Base-by-base conservation (phyloP, 2,329 filamentous ascomycete genomes). In the Biscogniauxia mediterranea region DNA sequence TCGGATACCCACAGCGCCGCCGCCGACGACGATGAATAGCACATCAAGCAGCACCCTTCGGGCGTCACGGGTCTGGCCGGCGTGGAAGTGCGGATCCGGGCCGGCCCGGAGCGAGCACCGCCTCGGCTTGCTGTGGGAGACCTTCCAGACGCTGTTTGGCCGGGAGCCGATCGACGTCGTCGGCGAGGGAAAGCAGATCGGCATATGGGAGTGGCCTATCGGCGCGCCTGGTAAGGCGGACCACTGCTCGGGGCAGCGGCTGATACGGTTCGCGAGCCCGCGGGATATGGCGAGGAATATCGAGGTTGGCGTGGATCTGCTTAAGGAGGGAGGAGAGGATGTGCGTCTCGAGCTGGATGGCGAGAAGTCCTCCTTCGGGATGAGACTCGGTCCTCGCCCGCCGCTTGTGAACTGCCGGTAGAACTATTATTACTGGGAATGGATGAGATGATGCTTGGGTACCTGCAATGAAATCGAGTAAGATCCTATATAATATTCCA, bases 101-200 rank as follows among this genome's bases (percentile, higher is more conserved):
- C 54, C 8, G 54, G 2, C 5, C 32, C 21, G 38, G 54, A 49
- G 28, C 32, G 54, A 56, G 8, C 28, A 56, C 38, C 54, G 32
- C 23, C 15, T 56, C 19, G 32, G 32, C 19, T n/a, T 56, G 32
- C 38, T 56, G 23, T 56, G 32, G 53, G 53, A 55, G 20, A 46
- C 53, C 13, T 55, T 55, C 17, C 53, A 55, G 53, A 55, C 53
- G 20, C 20, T 55, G 26, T 55, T 55, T 20, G 32, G 53, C 26
- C 2, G 32, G 2, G 53, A 55, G 32, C 53, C 53, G 53, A 19
- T 42, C 4, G 53, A 55, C 19, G 32, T 55, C 53, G 53, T 55
- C 11, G 53, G 42, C 8, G 53, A 55, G 26, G 28, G 53, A 21
- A 55, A 20, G 28, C 32, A 49, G 54, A 56, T 49, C 19, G 38